phyloP scores from a whole-genome alignment of 768 basidiomycete species.

The Pisolithus orientalis region DNA sequence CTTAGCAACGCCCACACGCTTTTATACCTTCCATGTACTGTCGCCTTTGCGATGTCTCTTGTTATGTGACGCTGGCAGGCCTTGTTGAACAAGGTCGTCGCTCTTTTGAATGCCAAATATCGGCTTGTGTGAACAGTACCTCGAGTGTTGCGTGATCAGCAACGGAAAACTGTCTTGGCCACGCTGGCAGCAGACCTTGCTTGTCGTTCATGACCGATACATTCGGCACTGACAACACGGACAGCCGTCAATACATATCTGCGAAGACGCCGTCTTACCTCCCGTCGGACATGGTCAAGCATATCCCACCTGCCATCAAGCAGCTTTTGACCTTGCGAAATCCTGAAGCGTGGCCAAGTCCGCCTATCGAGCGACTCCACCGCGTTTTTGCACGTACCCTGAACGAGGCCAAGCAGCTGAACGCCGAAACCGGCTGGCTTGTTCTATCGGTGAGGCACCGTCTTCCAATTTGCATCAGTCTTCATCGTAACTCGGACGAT shows the following conservation, averaged over 20 bases:
- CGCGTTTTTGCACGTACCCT: slow-evolving; percentile 56
- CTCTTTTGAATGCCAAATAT: background rate
- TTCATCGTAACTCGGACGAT: slow-evolving; percentile 4
- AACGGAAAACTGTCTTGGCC: no score
- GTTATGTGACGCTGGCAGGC: background rate
- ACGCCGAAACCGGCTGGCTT: slow-evolving; percentile 74
- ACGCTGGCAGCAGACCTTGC: background rate
- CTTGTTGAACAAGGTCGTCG: slow-evolving; percentile 3
- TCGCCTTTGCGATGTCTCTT: background rate
- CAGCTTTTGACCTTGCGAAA: slow-evolving; percentile 64
- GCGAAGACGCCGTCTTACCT: slow-evolving; percentile 1
- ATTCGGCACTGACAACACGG: background rate
- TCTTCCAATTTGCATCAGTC: slow-evolving; percentile 5
- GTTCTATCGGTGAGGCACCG: slow-evolving; percentile 56
- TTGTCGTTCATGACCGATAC: background rate
- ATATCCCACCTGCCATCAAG: slow-evolving; percentile 63
- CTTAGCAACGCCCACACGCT: background rate
- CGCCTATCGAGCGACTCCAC: slow-evolving; percentile 47
- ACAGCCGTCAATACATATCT: background rate
- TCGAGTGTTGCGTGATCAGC: no score
- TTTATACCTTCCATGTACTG: background rate
- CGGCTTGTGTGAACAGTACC: no score
- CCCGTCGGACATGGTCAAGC: slow-evolving; percentile 28
- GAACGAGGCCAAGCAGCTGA: slow-evolving; percentile 54
- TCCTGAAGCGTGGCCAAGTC: slow-evolving; percentile 53